Base-by-base conservation (phyloP, 2,329 filamentous ascomycete species). In the Aureobasidium zeae region DNA sequence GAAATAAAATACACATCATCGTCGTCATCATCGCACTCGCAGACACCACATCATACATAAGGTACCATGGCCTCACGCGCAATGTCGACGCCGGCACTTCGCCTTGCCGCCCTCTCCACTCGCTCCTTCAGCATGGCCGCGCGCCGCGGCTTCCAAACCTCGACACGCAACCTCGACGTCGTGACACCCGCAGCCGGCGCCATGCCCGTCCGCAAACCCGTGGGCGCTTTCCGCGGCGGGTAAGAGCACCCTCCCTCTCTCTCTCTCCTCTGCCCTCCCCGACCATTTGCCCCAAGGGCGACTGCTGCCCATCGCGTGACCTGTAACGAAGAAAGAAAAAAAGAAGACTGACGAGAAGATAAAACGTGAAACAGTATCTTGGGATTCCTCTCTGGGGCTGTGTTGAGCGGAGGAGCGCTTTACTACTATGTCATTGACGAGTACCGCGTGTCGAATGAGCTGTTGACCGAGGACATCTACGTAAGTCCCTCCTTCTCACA, bases 351-450 rank as follows among this genome's bases (percentile, higher is more conserved):
- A 36, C 33, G n/a, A 5, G 16, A 5, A 20, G 22, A 4, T 2
- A 35, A 48, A 17, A 34, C 28, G n/a, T 6, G 10, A 16, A 48
- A 46, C 55, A 95, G 89, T 47, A 69, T 95, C 48, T 86, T 94
- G 57, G 89, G 89, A 41, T 96, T 96, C 71, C 79, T 96, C 38
- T 72, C 91, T 51, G 89, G 89, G 52, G 80, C 83, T 50, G 81
- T 83, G 34, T 70, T 86, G 41, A 81, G 88, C 32, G 87, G 86
- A 56, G 76, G 75, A 41, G 81, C 78, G 47, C 83, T 93, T 55
- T 96, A 95, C 70, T 87, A 86, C 63, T 96, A 96, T 64, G 77
- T 94, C 53, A 69, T 96, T 55, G 79, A 89, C 62, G 88, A 96
- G 65, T 96, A 95, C 72, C 86, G 87, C 68, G 73, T 87, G 31